phyloP scores from a whole-genome alignment of 202 grass and related monocot genomes.

The Miscanthus sacchariflorus region DNA sequence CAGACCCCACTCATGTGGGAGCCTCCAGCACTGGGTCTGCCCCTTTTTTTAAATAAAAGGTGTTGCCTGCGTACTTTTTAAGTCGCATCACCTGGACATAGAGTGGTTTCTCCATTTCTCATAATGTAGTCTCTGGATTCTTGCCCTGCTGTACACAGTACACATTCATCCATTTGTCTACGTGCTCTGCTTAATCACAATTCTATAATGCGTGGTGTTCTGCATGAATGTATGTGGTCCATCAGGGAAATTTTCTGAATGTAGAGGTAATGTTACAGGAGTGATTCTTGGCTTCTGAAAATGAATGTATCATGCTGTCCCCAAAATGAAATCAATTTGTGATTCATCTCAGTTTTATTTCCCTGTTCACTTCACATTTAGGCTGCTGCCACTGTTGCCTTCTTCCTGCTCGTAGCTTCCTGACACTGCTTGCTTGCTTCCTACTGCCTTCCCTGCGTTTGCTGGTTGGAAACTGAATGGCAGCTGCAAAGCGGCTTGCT shows the following conservation, averaged over 20 bases:
- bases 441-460: background rate
- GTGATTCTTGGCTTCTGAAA: background rate
- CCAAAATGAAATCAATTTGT: background rate
- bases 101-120: background rate
- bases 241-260: background rate
- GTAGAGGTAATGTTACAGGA: background rate
- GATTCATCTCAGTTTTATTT: background rate
- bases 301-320: background rate
- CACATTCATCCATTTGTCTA: background rate
- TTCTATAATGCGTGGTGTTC: background rate
- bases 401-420: too few relatives aligned
- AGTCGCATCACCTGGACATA: background rate
- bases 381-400: too few relatives aligned
- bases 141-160: background rate
- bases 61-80: too few relatives aligned
- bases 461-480: background rate
- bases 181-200: background rate
- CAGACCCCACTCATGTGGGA: too few relatives aligned
- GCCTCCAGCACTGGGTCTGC: too few relatives aligned
- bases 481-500: background rate
- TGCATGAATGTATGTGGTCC: background rate
- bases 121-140: background rate
- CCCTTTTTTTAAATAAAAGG: too few relatives aligned
- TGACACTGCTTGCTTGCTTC: background rate
- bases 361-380: background rate